Percentiles rank a stretch among this genome's conserved stretches.
Evolutionary conservation across 2,329 filamentous ascomycete species (phyloP).

Genomic region (Botrytis byssoidea): DNA sequence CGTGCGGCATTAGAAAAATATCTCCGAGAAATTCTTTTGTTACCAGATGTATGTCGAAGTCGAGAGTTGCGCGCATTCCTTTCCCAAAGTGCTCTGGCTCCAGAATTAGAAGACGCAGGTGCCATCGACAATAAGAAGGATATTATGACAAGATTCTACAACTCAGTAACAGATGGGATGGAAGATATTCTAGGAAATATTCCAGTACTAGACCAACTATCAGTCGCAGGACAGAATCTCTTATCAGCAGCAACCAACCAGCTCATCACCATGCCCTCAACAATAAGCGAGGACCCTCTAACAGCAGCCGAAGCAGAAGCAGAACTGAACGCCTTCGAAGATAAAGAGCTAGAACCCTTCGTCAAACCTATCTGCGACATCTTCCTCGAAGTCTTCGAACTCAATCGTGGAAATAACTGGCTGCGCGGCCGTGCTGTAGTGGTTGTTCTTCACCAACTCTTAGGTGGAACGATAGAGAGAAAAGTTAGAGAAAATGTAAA

Average conservation of each 20-base stretch:
- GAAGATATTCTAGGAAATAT: constrained; percentile 97
- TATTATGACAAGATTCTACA: constrained; percentile 92
- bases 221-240: constrained; percentile 86
- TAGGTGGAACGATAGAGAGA: constrained; percentile 93
- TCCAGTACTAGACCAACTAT: constrained; percentile 90
- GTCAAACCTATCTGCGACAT: constrained; percentile 98
- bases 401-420: constrained; percentile 96
- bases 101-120: constrained; percentile 52
- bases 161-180: constrained; percentile 96
- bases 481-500: constrained; percentile 86
- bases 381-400: constrained; percentile 91
- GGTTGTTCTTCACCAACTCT: constrained; percentile 90
- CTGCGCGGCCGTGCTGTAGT: constrained; percentile 92
- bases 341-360: constrained; percentile 85
- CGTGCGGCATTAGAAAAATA: constrained; percentile 82
- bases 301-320: constrained; percentile 79
- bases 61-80: constrained; percentile 89
- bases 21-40: constrained; percentile 72
- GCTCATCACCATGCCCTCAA: constrained; percentile 55
- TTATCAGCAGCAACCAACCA: constrained; percentile 72
- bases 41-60: constrained; percentile 92
- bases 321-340: constrained; percentile 89
- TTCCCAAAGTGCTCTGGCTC: constrained; percentile 78
- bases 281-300: constrained; percentile 50
- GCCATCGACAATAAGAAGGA: constrained; percentile 70